phyloP scores from a whole-genome alignment of 140 eudicot genomes.

The Stevia rebaudiana region DNA sequence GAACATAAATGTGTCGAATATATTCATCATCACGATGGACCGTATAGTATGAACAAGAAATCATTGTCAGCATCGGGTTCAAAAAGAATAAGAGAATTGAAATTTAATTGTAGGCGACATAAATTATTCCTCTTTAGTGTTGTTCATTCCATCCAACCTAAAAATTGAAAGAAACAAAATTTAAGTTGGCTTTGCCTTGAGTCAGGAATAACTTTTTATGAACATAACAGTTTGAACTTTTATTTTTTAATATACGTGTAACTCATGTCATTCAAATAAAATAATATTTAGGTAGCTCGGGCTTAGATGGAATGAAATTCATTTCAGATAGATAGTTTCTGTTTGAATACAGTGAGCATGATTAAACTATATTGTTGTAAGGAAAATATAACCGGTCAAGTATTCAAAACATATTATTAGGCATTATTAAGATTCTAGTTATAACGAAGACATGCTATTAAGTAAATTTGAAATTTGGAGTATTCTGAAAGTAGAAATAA shows the following conservation, averaged over 20 bases:
- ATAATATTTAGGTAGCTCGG: no score
- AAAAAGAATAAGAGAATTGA: conserved; percentile 20
- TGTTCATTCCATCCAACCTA: conserved; percentile 3
- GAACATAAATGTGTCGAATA: conserved; percentile 12
- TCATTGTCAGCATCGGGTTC: conserved; percentile 24
- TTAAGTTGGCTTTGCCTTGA: background rate
- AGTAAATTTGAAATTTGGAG: no score
- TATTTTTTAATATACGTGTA: background rate
- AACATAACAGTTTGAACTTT: background rate
- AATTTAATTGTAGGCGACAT: conserved; percentile 12
- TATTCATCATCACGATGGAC: conserved; percentile 22
- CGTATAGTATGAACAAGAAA: conserved; percentile 24
- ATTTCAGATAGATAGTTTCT: no score
- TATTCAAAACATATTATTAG: no score
- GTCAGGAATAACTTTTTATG: background rate
- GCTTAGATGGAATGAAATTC: no score
- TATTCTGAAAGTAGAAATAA: no score
- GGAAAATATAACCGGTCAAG: no score
- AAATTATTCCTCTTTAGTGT: conserved; percentile 9
- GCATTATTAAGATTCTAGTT: no score
- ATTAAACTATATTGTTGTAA: no score
- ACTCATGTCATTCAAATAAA: no score
- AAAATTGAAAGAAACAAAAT: conserved; percentile 10
- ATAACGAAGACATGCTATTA: no score
- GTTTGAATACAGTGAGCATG: no score